These are phyloP conservation scores for Russula vinacea DNA, from an alignment of 768 basidiomycete genomes.

Conservation along the genomic window DNA sequence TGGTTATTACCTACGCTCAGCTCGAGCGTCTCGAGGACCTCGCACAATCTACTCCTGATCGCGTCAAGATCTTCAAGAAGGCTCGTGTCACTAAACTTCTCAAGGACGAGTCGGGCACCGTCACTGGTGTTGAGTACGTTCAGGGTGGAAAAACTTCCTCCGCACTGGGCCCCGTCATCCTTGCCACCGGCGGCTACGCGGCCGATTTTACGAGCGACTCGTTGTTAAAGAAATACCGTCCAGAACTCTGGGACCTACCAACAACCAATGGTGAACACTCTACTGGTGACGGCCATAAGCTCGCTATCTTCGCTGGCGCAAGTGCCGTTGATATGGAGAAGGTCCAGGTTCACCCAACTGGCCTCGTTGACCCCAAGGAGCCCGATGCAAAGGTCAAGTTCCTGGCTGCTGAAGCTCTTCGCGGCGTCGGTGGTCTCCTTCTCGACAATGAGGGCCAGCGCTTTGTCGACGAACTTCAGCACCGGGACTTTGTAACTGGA, in stretches of 20 bases:
- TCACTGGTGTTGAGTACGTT: constrained; percentile 82
- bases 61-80: constrained; percentile 90
- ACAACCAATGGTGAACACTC: constrained; percentile 98
- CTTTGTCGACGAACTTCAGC: constrained; percentile 94
- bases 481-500: constrained; percentile 91
- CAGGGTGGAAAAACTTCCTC: constrained; percentile 72
- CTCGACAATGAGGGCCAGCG: constrained; percentile 88
- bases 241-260: constrained; percentile 87
- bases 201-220: constrained; percentile 91
- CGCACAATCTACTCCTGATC: constrained; percentile 74
- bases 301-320: constrained; percentile 85
- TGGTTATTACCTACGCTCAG: constrained; percentile 96
- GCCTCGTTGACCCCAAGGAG: constrained; percentile 95
- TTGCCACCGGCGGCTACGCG: constrained; percentile 96
- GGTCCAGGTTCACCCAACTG: constrained; percentile 98
- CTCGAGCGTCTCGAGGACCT: constrained; percentile 94
- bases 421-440: constrained; percentile 92
- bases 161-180: constrained; percentile 87
- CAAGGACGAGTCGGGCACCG: constrained; percentile 76
- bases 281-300: constrained; percentile 93
- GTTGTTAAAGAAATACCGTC: constrained; percentile 88
- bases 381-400: constrained; percentile 94
- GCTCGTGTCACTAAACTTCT: constrained; percentile 81
- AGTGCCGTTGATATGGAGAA: constrained; percentile 93
- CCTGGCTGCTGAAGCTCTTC: constrained; percentile 93